Base-by-base conservation (phyloP, 108 stramenopile genomes). In the Cyclotella baltica region DNA sequence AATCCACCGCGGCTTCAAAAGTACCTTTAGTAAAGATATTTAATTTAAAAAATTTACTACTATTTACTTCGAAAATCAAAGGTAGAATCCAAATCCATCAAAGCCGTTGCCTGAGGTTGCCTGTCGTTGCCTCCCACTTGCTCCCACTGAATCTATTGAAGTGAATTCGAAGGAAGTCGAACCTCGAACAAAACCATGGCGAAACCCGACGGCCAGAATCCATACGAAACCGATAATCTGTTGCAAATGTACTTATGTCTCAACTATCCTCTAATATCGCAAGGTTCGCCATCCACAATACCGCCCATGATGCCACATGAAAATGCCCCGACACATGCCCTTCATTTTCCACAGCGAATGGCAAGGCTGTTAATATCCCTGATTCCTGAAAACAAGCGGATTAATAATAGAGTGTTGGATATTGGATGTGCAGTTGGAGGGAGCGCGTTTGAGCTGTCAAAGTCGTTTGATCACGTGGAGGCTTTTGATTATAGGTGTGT, bases 351-450 rank as follows among this genome's bases (percentile, higher is more conserved):
- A 15, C 92, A 89, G 61, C 84, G 92, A 27, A 85, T 87, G 47
- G 89, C 88, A 34, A 28, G 72, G 34, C 67, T 87, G 37, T 56
- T 86, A 53, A 31, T 33, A 9, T 69, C 77, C n/a, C 71, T 86
- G 28, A 63, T 74, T 22, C 88, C 88, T 27, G 68, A 55, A 55
- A 6, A n/a, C 23, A 55, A 69, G 72, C 50, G 18, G 29, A 83
- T 50, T 20, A 86, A 74, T 55, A 86, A 80, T 71, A 71, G 53
- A 51, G 88, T 83, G 11, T 52, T 98, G 38, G 96, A 96, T 75
- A 76, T 98, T 51, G 96, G 96, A 25, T 96, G 97, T 69, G 90
- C 96, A 22, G 96, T 96, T 4, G 97, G 96, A 36, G 97, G 96
- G 13, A 75, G 89, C 13, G 84, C 93, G 13, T 93, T 96, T 51